These are phyloP conservation scores for Cyberlindnera japonica DNA, from an alignment of 805 yeast species.

Conservation along the genomic window DNA sequence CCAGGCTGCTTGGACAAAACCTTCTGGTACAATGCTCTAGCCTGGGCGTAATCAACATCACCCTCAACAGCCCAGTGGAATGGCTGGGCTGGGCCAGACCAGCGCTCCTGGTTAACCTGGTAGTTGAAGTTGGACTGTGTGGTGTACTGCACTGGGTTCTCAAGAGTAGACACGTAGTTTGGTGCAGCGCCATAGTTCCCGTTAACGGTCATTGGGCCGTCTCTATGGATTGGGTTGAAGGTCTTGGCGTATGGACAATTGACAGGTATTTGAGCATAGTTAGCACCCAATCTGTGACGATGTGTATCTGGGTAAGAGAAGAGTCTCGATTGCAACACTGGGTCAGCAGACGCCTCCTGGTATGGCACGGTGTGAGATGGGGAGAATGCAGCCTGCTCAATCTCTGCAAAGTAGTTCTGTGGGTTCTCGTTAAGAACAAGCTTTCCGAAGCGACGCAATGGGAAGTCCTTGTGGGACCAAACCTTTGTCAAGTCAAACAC, in stretches of 20 bases:
- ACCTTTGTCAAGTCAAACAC: conserved; percentile 89
- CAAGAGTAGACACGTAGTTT: conserved; percentile 60
- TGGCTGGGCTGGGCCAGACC: conserved; percentile 80
- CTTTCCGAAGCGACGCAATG: conserved; percentile 82
- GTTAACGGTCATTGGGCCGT: conserved; percentile 69
- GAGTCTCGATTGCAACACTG: conserved; percentile 76
- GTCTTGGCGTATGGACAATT: conserved; percentile 69
- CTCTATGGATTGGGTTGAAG: conserved; percentile 73
- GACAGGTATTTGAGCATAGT: conserved; percentile 84
- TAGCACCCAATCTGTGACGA: conserved; percentile 71
- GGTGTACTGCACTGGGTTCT: conserved; percentile 30
- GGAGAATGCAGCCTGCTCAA: conserved; percentile 82
- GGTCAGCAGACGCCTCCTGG: conserved; percentile 79
- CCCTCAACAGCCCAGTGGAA: conserved; percentile 79
- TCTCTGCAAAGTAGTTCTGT: conserved; percentile 80
- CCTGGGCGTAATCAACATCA: conserved; percentile 73
- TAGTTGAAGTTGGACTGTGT: conserved; percentile 26
- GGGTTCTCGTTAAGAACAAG: conserved; percentile 80
- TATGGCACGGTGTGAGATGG: conserved; percentile 85
- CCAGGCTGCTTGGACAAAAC: conserved; percentile 74
- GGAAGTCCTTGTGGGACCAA: conserved; percentile 87
- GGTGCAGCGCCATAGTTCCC: conserved; percentile 77
- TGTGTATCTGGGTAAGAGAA: conserved; percentile 85
- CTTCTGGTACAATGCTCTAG: conserved; percentile 60
- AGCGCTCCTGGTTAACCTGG: conserved; percentile 71